A percentile compares a stretch with the other conserved stretches of the same genome.
These are phyloP conservation scores for Orobanche coerulescens DNA, from an alignment of 257 asterid species.

Conservation along the genomic window DNA sequence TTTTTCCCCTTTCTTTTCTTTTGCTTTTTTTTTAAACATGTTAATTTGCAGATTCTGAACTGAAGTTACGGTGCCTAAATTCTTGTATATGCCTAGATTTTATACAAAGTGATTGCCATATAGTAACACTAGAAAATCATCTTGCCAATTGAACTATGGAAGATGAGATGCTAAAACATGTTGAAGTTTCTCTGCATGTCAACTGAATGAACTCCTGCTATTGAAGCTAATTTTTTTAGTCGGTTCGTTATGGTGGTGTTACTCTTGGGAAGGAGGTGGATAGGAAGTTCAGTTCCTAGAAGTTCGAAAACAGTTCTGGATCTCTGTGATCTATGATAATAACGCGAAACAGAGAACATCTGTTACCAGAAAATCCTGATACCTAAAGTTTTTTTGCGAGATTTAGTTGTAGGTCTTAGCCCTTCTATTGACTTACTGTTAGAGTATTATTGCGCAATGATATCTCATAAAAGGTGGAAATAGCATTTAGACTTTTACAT, in stretches of 20 bases:
- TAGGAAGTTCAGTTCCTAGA: background rate
- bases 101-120: constrained; percentile 6
- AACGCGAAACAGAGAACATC: background rate
- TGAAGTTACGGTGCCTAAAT: background rate
- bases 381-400: background rate
- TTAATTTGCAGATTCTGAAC: background rate
- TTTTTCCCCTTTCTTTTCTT: too few relatives aligned
- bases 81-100: background rate
- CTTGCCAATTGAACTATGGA: background rate
- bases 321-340: background rate
- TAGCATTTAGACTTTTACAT: background rate
- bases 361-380: background rate
- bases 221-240: background rate
- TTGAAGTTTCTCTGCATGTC: background rate
- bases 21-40: background rate
- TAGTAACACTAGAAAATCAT: background rate
- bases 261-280: background rate
- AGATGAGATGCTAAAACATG: constrained; percentile 14
- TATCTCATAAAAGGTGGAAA: too few relatives aligned
- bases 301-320: background rate
- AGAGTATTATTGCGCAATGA: too few relatives aligned
- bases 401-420: too few relatives aligned
- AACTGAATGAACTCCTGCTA: constrained; percentile 2
- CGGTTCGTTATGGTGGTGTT: background rate
- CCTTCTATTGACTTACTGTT: background rate